Evolutionary conservation across 331 rosid genomes (phyloP).

Genomic region (Telfairia occidentalis): DNA sequence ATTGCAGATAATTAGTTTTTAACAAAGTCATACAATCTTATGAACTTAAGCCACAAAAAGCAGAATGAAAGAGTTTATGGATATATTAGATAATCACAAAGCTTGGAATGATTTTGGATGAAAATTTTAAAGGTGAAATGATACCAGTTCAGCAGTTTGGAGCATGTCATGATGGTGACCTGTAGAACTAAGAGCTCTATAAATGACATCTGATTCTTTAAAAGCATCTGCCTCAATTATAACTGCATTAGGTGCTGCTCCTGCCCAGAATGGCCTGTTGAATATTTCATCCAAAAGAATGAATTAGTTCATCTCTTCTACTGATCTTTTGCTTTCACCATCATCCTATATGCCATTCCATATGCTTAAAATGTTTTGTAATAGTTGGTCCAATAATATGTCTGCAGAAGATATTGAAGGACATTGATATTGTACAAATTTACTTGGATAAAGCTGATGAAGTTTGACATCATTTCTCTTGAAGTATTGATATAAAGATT

Average conservation of each 20-base stretch:
- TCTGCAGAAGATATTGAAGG: no score
- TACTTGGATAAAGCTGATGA: background rate
- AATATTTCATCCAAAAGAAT: conserved; percentile 20
- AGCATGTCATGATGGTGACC: conserved; percentile 83
- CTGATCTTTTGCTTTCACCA: background rate
- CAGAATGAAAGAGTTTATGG: background rate
- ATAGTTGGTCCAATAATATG: background rate
- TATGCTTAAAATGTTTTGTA: background rate
- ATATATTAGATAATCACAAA: background rate
- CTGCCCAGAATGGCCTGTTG: conserved; percentile 79
- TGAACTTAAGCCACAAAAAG: background rate
- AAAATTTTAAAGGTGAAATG: background rate
- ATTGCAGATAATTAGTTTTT: background rate
- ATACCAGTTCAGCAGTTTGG: conserved; percentile 84
- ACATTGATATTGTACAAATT: background rate
- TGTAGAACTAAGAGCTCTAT: conserved; percentile 78
- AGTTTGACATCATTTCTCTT: background rate
- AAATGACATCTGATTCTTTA: conserved; percentile 92
- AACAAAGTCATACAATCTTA: background rate
- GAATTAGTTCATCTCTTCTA: background rate
- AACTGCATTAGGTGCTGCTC: conserved; percentile 82
- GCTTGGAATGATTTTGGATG: background rate
- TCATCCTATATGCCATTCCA: background rate
- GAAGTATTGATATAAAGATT: no score
- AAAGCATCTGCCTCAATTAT: conserved; percentile 92